Evolutionary conservation across 148 eudicot species (phyloP).

Genomic region (Salicornia ramosissima): DNA sequence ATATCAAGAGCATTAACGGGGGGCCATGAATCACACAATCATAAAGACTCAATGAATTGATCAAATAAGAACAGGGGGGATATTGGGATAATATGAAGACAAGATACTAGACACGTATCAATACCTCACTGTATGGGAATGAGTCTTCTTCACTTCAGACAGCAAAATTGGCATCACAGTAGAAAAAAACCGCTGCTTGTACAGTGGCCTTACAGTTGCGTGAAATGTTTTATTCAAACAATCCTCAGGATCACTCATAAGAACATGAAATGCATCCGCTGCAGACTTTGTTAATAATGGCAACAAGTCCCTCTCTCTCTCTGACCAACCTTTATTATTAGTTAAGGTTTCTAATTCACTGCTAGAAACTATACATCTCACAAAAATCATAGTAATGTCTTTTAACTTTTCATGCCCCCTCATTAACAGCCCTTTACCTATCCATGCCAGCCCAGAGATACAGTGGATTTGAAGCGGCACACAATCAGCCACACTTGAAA

Average conservation of each 20-base stretch:
- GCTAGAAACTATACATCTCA: conserved; percentile 50
- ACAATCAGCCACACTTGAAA: conserved; percentile 22
- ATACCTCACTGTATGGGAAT: conserved; percentile 51
- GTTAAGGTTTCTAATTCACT: conserved; percentile 23
- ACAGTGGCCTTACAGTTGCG: conserved; percentile 74
- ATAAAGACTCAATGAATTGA: background rate
- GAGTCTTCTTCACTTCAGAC: conserved; percentile 41
- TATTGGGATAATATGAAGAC: background rate
- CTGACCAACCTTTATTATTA: conserved; percentile 22
- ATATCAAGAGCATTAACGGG: background rate
- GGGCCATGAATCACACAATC: background rate
- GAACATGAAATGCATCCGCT: conserved; percentile 79
- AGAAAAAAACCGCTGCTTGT: conserved; percentile 87
- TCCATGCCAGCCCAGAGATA: conserved; percentile 75
- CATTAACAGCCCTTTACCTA: conserved; percentile 91
- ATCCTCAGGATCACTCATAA: conserved; percentile 76
- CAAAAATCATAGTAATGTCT: conserved; percentile 55
- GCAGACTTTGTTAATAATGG: conserved; percentile 47
- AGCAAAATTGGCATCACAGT: conserved; percentile 61
- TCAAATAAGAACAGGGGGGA: background rate
- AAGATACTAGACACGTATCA: background rate
- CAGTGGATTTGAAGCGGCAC: conserved; percentile 32
- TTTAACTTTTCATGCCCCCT: conserved; percentile 82
- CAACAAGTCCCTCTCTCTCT: conserved; percentile 27
- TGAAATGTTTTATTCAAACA: conserved; percentile 79